Percentiles rank a stretch among this genome's conserved stretches.
Conservation (phyloP, 768 basidiomycete species). For the Xanthoconium stramineum region DNA sequence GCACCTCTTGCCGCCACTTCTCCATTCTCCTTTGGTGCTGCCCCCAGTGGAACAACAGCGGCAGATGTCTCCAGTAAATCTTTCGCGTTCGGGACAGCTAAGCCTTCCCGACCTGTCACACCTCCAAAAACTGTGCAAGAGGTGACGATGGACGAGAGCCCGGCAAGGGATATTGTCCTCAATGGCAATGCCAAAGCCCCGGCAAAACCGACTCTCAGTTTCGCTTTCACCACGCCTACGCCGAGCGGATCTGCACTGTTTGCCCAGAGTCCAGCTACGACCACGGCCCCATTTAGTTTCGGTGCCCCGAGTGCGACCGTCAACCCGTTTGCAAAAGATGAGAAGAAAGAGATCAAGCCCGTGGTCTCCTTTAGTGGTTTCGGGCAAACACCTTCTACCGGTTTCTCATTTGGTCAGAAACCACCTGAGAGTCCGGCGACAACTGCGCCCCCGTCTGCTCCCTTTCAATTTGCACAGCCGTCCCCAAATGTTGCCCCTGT, state of each 20-base stretch:
- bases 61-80: constrained; percentile 48
- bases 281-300: constrained; percentile 35
- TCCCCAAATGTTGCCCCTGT: constrained; percentile 35
- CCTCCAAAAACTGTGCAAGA: constrained; percentile 68
- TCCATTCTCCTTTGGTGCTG: constrained; percentile 48
- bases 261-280: constrained; percentile 32
- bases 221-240: constrained; percentile 40
- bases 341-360: constrained; percentile 42
- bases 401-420: constrained; percentile 48
- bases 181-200: constrained; percentile 37
- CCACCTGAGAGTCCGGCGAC: constrained; percentile 38
- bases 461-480: constrained; percentile 49
- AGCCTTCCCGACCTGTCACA: constrained; percentile 50
- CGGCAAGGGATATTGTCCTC: constrained; percentile 56
- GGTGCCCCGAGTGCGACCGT: constrained; percentile 26
- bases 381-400: constrained; percentile 39
- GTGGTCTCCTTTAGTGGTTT: constrained; percentile 46
- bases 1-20: constrained; percentile 31
- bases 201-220: constrained; percentile 42
- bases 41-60: constrained; percentile 33
- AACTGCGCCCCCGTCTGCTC: constrained; percentile 35
- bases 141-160: constrained; percentile 81
- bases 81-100: constrained; percentile 51
- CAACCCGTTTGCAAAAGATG: constrained; percentile 51
- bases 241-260: constrained; percentile 36